A percentile compares a stretch with the other conserved stretches of the same genome.
Evolutionary conservation across 768 basidiomycete genomes (phyloP).

Genomic region (Panellus pusillus): DNA sequence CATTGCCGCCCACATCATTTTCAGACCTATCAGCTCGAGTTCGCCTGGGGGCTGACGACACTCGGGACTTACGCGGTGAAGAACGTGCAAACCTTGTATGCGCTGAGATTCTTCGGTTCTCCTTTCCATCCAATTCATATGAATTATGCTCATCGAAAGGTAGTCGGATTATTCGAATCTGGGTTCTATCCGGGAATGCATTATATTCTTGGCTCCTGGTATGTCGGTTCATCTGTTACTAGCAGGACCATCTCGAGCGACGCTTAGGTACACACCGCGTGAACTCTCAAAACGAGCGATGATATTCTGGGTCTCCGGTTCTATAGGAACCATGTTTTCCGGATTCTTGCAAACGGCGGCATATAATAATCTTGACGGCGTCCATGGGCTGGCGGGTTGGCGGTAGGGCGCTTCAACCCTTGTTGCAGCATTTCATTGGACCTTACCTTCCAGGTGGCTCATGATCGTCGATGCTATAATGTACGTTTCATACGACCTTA

Average conservation of each 20-base stretch:
- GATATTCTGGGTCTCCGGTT: constrained; percentile 22
- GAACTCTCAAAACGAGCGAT: constrained; percentile 21
- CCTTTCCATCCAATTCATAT: not conserved
- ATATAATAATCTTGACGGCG: constrained; percentile 18
- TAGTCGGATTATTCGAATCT: constrained; percentile 18
- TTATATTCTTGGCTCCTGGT: constrained; percentile 22
- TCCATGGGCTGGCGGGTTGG: constrained; percentile 20
- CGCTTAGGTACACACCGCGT: constrained; percentile 19
- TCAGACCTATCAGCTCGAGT: constrained; percentile 10
- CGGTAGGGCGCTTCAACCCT: not conserved
- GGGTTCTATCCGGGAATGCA: constrained; percentile 23
- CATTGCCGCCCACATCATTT: not conserved
- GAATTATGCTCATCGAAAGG: not conserved
- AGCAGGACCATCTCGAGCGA: not conserved
- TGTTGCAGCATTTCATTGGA: not conserved
- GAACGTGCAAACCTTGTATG: constrained; percentile 13
- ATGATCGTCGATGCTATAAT: constrained; percentile 23
- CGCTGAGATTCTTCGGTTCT: constrained; percentile 16
- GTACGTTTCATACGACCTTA: not conserved
- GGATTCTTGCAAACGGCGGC: constrained; percentile 23
- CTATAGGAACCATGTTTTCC: constrained; percentile 22
- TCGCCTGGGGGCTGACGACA: constrained; percentile 21
- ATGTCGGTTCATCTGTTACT: not conserved
- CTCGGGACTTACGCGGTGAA: constrained; percentile 21
- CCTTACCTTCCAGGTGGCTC: constrained; percentile 11